A percentile compares a stretch with the other conserved stretches of the same genome.
Conservation (phyloP, 352 stramenopile species). For the Globisporangium nunn region DNA sequence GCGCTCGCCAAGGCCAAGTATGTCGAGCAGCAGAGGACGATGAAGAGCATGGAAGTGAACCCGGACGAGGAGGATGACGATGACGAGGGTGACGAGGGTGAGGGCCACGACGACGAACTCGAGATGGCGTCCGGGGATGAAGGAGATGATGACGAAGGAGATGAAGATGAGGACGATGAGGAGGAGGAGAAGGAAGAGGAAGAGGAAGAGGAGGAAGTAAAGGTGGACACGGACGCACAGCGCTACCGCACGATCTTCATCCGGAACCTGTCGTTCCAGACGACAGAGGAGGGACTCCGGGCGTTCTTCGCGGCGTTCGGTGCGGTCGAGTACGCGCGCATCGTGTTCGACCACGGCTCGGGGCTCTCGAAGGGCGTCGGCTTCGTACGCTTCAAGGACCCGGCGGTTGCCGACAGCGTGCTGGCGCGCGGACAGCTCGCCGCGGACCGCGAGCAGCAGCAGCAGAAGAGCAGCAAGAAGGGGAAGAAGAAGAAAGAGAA, state of each 20-base stretch:
- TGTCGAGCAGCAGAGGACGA: conserved; percentile 55
- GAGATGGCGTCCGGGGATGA: conserved; percentile 47
- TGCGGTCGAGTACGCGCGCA: conserved; percentile 67
- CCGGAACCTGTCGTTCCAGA: conserved; percentile 83
- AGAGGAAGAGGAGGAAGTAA: conserved; percentile 24
- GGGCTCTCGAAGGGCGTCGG: conserved; percentile 74
- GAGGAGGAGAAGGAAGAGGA: conserved; percentile 19
- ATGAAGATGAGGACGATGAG: conserved; percentile 13
- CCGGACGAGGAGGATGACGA: conserved; percentile 28
- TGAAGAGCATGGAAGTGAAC: conserved; percentile 19
- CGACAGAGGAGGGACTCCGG: conserved; percentile 56
- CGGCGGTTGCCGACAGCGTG: conserved; percentile 43
- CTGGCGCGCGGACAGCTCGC: conserved; percentile 43
- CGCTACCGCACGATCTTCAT: conserved; percentile 78
- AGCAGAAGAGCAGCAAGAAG: conserved; percentile 47
- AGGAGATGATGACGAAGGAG: conserved; percentile 17
- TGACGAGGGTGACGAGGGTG: conserved; percentile 36
- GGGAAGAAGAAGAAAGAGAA: conserved; percentile 43
- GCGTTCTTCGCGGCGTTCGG: conserved; percentile 73
- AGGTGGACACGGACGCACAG: conserved; percentile 69
- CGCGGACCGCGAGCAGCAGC: conserved; percentile 30
- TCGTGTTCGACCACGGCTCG: conserved; percentile 77
- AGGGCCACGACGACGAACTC: conserved; percentile 32
- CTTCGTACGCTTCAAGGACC: conserved; percentile 75
- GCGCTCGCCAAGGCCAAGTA: conserved; percentile 77